phyloP scores from a whole-genome alignment of 2,329 filamentous ascomycete genomes.

The Xylariaceae sp. region DNA sequence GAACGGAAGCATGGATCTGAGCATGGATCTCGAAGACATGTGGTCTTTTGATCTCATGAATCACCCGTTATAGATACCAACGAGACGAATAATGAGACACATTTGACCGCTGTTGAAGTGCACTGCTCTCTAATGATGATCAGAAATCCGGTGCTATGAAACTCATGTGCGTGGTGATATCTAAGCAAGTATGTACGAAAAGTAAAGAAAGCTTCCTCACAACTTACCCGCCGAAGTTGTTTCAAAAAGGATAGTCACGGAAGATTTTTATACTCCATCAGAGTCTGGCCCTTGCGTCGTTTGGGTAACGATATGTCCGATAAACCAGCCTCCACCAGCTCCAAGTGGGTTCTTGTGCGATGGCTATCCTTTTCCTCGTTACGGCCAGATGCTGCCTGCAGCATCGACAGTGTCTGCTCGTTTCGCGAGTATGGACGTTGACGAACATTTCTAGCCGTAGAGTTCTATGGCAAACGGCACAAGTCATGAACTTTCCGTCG shows the following conservation, averaged over 20 bases:
- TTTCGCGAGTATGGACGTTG: slow-evolving; percentile 2
- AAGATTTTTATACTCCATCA: neutral
- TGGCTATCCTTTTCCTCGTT: neutral
- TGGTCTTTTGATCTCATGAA: slow-evolving; percentile 12
- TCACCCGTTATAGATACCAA: no score
- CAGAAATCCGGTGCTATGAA: no score
- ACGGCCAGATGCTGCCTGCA: slow-evolving; percentile 8
- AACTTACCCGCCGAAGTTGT: no score
- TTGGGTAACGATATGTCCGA: neutral
- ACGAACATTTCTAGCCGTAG: slow-evolving; percentile 11
- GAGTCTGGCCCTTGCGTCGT: neutral
- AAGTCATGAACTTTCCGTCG: slow-evolving; percentile 5
- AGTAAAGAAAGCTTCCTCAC: no score
- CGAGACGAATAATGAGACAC: no score
- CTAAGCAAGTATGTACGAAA: no score
- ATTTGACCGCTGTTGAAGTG: no score
- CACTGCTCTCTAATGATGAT: no score
- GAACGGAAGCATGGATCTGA: slow-evolving; percentile 1
- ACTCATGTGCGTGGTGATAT: no score
- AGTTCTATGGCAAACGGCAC: slow-evolving; percentile 4
- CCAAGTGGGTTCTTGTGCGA: neutral
- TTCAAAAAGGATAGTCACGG: no score
- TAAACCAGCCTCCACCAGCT: slow-evolving; percentile 7
- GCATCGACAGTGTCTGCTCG: slow-evolving; percentile 4
- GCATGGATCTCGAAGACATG: slow-evolving; percentile 6